phyloP scores from a whole-genome alignment of 352 stramenopile species.

The Globisporangium solare region DNA sequence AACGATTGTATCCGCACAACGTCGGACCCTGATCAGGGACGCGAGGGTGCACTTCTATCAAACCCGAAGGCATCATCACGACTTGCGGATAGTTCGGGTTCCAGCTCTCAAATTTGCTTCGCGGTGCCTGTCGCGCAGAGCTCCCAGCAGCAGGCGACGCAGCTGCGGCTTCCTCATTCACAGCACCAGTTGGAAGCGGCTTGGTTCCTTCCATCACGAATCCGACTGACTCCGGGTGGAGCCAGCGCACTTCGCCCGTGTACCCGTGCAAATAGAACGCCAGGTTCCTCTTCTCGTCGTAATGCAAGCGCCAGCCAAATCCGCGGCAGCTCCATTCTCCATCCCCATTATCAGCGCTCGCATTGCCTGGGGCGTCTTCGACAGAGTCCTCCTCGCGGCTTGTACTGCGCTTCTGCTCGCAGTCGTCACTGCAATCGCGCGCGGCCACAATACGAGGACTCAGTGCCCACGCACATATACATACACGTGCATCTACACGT shows the following conservation, averaged over 20 bases:
- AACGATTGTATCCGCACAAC: slow-evolving; percentile 44
- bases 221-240: slow-evolving; percentile 34
- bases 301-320: slow-evolving; percentile 57
- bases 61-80: slow-evolving; percentile 51
- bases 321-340: neutral
- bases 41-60: slow-evolving; percentile 36
- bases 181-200: slow-evolving; percentile 20
- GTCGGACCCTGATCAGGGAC: slow-evolving; percentile 6
- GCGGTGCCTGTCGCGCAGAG: neutral
- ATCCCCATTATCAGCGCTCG: neutral
- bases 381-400: too few species aligned
- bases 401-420: neutral
- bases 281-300: slow-evolving; percentile 44
- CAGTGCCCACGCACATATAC: too few species aligned
- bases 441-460: neutral
- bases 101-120: slow-evolving; percentile 25
- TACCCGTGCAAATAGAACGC: slow-evolving; percentile 62
- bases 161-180: neutral
- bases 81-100: slow-evolving; percentile 49
- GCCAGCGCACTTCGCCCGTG: slow-evolving; percentile 74
- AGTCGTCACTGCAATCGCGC: neutral
- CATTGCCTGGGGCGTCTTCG: neutral
- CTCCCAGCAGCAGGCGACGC: too few species aligned
- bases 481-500: too few species aligned
- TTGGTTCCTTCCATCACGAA: slow-evolving; percentile 50